phyloP scores from a whole-genome alignment of 768 basidiomycete genomes.

The Dentipellis fragilis region DNA sequence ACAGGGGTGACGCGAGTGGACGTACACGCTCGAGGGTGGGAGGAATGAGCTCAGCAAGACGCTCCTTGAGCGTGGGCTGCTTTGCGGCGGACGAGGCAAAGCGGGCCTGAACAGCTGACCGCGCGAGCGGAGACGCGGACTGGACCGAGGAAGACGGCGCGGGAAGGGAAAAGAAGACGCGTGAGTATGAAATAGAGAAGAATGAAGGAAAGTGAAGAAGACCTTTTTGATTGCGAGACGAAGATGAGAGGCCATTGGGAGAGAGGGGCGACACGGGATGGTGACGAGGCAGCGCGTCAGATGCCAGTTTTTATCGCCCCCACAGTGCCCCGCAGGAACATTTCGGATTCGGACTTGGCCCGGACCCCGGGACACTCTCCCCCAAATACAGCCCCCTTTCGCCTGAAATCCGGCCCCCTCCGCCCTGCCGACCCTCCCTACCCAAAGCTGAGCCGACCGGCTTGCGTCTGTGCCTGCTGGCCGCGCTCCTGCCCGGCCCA shows the following conservation, averaged over 20 bases:
- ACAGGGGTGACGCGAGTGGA: constrained; percentile 1
- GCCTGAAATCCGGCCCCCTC: not conserved
- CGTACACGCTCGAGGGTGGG: constrained; percentile 66
- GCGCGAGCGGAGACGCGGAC: constrained; percentile 39
- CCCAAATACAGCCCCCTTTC: not conserved
- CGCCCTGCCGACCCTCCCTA: not conserved
- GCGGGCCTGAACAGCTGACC: constrained; percentile 41
- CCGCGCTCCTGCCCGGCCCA: not conserved
- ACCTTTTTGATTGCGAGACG: not conserved
- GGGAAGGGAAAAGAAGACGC: not conserved
- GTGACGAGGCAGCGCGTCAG: not conserved
- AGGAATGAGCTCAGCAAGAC: constrained; percentile 89
- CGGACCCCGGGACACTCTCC: not conserved
- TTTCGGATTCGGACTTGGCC: not conserved
- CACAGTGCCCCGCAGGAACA: not conserved
- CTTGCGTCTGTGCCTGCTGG: not conserved
- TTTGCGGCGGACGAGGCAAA: constrained; percentile 59
- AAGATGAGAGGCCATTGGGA: not conserved
- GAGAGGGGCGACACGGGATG: not conserved
- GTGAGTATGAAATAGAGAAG: not conserved
- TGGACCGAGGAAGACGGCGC: constrained; percentile 3
- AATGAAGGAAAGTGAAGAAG: not conserved
- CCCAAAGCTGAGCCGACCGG: not conserved
- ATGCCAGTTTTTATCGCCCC: not conserved
- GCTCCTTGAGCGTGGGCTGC: constrained; percentile 79